Percentiles rank a stretch among this genome's conserved stretches.
phyloP scores from a whole-genome alignment of 805 yeast species.

The Candida endomychidarum region DNA sequence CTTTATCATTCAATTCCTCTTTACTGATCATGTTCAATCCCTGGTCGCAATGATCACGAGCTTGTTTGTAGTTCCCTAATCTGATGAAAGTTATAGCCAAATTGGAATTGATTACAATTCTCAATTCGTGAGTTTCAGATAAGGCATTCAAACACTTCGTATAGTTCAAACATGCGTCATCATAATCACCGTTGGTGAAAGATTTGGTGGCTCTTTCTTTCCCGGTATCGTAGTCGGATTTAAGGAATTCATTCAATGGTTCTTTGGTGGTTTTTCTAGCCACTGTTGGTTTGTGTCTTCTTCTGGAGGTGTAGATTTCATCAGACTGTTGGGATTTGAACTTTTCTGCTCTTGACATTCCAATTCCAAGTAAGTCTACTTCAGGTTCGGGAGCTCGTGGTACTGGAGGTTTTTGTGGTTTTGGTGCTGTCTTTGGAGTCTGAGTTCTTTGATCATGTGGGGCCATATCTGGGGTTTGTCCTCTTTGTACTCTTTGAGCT shows the following conservation, averaged over 20 bases:
- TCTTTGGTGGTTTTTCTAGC: constrained; percentile 14
- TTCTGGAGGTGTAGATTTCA: constrained; percentile 25
- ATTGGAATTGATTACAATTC: constrained; percentile 73
- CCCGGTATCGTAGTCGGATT: constrained; percentile 45
- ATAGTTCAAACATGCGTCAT: constrained; percentile 61
- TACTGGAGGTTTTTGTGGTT: constrained; percentile 1
- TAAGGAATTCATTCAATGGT: constrained; percentile 38
- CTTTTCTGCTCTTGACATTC: constrained; percentile 23
- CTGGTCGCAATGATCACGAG: constrained; percentile 44
- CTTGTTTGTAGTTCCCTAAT: constrained; percentile 64
- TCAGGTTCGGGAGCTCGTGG: constrained; percentile 11
- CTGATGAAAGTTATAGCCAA: constrained; percentile 62
- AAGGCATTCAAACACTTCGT: constrained; percentile 48
- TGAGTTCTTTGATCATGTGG: no score
- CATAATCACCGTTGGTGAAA: constrained; percentile 82
- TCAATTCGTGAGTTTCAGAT: constrained; percentile 63
- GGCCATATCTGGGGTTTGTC: no score
- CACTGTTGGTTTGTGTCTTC: constrained; percentile 8
- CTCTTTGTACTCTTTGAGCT: no score
- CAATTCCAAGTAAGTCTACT: constrained; percentile 31
- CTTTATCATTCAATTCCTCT: constrained; percentile 22
- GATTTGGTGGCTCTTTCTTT: constrained; percentile 59
- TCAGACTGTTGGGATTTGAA: constrained; percentile 21
- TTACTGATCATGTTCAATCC: constrained; percentile 43
- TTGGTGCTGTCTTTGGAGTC: no score